Evolutionary conservation across 352 stramenopile species (phyloP).

Genomic region (Thraustochytrium striatum): DNA sequence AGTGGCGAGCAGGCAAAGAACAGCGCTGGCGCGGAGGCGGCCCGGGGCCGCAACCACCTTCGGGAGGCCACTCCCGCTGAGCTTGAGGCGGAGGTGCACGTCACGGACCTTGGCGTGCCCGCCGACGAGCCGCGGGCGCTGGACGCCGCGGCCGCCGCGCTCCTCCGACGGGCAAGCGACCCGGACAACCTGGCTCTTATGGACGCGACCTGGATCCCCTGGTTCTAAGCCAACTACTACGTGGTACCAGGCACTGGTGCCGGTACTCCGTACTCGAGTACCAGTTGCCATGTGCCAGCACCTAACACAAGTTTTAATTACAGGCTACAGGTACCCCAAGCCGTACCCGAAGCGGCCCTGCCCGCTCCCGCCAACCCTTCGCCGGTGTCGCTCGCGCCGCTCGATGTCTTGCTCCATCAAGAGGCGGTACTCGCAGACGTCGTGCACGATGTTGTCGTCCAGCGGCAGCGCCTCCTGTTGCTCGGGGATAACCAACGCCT

Average conservation of each 20-base stretch:
- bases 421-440: neutral
- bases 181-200: neutral
- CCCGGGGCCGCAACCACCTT: neutral
- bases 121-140: neutral
- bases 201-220: constrained; percentile 23
- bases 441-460: constrained; percentile 6
- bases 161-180: neutral
- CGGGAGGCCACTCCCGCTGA: neutral
- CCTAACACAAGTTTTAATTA: too few species aligned
- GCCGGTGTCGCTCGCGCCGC: too few species aligned
- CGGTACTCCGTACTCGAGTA: too few species aligned
- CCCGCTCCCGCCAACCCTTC: too few species aligned
- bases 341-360: too few species aligned
- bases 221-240: constrained; percentile 2
- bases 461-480: neutral
- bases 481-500: neutral
- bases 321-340: too few species aligned
- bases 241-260: too few species aligned
- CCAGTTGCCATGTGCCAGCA: too few species aligned
- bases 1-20: too few species aligned
- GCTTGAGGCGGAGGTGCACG: neutral
- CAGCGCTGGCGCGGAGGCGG: too few species aligned
- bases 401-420: too few species aligned
- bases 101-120: neutral
- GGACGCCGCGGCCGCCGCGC: neutral